A percentile compares a stretch with the other conserved stretches of the same genome.
phyloP scores from a whole-genome alignment of 1,284 basidiomycete genomes.

The Austroboletus novae-zelandiae region DNA sequence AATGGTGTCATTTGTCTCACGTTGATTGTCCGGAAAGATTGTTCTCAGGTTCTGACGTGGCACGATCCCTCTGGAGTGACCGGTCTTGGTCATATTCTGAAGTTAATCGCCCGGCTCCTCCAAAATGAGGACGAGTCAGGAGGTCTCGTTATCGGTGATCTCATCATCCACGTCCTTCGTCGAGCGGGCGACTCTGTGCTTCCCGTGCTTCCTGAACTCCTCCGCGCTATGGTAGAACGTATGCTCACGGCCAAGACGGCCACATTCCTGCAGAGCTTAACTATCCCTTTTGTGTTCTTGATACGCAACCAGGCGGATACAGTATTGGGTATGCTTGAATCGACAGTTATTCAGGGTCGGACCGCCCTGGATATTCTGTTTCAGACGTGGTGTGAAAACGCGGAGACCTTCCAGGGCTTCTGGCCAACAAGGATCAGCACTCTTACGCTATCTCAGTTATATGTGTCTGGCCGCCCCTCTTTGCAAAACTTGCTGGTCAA shows the following conservation, averaged over 20 bases:
- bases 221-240: slow-evolving; percentile 79
- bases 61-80: slow-evolving; percentile 60
- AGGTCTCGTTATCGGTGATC: slow-evolving; percentile 88
- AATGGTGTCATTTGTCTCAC: slow-evolving; percentile 84
- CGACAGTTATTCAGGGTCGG: slow-evolving; percentile 54
- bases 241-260: slow-evolving; percentile 85
- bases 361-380: slow-evolving; percentile 79
- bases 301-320: slow-evolving; percentile 81
- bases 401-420: slow-evolving; percentile 91
- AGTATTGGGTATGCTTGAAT: slow-evolving; percentile 73
- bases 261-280: slow-evolving; percentile 86
- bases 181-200: slow-evolving; percentile 74
- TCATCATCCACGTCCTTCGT: slow-evolving; percentile 90
- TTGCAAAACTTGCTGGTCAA: slow-evolving; percentile 75
- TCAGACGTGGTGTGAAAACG: slow-evolving; percentile 91
- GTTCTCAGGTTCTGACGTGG: slow-evolving; percentile 77
- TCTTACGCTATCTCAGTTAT: slow-evolving; percentile 79
- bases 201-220: slow-evolving; percentile 81
- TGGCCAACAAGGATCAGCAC: slow-evolving; percentile 88
- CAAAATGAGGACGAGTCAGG: slow-evolving; percentile 82
- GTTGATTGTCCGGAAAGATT: slow-evolving; percentile 83
- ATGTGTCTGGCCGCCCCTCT: slow-evolving; percentile 62
- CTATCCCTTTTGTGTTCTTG: slow-evolving; percentile 92
- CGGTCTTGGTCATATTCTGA: slow-evolving; percentile 74
- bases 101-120: slow-evolving; percentile 74